Evolutionary conservation across 139 green algal species (phyloP).

Genomic region (Chlamydomonas eustigma): DNA sequence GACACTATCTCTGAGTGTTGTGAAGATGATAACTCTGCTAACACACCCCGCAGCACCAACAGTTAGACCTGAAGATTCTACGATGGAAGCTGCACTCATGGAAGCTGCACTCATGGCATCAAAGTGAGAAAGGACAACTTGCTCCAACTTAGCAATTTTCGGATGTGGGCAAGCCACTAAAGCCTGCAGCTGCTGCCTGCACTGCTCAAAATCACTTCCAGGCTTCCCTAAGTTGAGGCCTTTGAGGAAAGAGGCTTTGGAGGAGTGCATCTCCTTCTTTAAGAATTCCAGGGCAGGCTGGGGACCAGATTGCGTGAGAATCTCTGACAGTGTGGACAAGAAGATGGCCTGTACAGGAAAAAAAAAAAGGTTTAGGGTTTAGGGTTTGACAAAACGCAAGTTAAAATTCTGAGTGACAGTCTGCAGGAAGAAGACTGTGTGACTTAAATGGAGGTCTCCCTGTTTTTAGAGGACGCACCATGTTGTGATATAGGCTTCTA

Average conservation of each 20-base stretch:
- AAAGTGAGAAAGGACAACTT: no score
- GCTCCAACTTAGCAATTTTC: constrained; percentile 58
- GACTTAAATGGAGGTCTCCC: no score
- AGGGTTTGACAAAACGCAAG: no score
- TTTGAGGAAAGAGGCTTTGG: not conserved
- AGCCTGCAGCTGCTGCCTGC: constrained; percentile 20
- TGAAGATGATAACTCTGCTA: constrained; percentile 76
- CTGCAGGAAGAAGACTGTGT: no score
- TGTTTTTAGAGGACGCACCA: no score
- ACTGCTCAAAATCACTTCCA: not conserved
- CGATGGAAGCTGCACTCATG: no score
- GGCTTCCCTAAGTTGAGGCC: not conserved
- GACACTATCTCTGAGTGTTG: constrained; percentile 70
- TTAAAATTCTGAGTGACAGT: no score
- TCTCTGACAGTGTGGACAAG: constrained; percentile 20
- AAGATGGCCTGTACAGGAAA: constrained; percentile 31
- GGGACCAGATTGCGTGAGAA: constrained; percentile 23
- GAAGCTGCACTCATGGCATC: no score
- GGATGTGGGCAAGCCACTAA: constrained; percentile 35
- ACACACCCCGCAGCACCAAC: no score
- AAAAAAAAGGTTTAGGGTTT: no score
- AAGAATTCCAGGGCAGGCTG: constrained; percentile 28
- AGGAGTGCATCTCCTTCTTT: constrained; percentile 14
- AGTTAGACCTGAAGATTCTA: no score
- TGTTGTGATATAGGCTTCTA: no score